phyloP scores from a whole-genome alignment of 1,284 basidiomycete species.

The Acaromyces ingoldii region DNA sequence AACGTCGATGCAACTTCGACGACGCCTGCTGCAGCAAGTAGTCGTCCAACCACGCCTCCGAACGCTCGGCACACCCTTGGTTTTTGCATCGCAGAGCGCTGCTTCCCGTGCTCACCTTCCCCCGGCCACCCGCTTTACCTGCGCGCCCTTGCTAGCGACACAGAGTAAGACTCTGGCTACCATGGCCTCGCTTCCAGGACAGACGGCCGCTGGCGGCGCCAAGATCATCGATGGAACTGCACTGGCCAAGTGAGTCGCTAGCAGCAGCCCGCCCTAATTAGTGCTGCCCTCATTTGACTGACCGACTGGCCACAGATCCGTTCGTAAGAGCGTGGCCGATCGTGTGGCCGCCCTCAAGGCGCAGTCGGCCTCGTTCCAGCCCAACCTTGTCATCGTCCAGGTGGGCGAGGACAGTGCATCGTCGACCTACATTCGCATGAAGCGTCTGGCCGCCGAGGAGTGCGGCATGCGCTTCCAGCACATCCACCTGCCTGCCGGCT shows the following conservation, averaged over 20 bases:
- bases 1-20: too few relatives aligned
- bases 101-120: too few relatives aligned
- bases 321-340: slow-evolving; percentile 35
- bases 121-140: too few relatives aligned
- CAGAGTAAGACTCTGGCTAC: too few relatives aligned
- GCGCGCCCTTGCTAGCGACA: too few relatives aligned
- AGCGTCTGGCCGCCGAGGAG: slow-evolving; percentile 89
- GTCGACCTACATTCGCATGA: slow-evolving; percentile 92
- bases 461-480: slow-evolving; percentile 87
- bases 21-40: too few relatives aligned
- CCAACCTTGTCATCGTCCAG: slow-evolving; percentile 87
- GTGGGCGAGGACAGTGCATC: slow-evolving; percentile 88
- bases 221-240: slow-evolving; percentile 79
- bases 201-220: slow-evolving; percentile 36
- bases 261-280: not conserved
- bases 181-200: slow-evolving; percentile 22
- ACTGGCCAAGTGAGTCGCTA: slow-evolving; percentile 72
- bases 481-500: slow-evolving; percentile 64
- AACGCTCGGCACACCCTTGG: too few relatives aligned
- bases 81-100: too few relatives aligned
- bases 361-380: slow-evolving; percentile 74
- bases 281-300: slow-evolving; percentile 3
- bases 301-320: slow-evolving; percentile 9
- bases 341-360: slow-evolving; percentile 42
- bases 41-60: too few relatives aligned